Evolutionary conservation across 805 yeast genomes (phyloP).

Genomic region (Kodamaea kakaduensis): DNA sequence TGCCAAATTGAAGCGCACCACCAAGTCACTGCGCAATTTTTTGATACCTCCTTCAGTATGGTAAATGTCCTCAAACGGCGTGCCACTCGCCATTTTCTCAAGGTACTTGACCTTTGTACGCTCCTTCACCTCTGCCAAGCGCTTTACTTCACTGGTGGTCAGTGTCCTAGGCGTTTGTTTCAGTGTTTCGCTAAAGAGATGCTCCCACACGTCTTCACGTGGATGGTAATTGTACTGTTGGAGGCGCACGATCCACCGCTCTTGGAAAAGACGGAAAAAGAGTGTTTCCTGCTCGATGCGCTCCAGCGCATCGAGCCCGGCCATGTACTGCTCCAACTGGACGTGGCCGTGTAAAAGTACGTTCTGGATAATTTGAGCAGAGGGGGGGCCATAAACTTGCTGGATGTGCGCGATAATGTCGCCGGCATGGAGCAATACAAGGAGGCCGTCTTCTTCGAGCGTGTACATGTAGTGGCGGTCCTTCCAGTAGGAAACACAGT

Average conservation of each 20-base stretch:
- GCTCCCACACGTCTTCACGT: conserved; percentile 36
- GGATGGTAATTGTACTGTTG: conserved; percentile 32
- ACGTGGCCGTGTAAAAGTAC: conserved; percentile 68
- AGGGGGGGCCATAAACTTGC: conserved; percentile 37
- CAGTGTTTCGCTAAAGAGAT: conserved; percentile 32
- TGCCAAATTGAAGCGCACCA: conserved; percentile 58
- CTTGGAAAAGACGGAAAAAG: conserved; percentile 26
- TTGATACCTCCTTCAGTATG: conserved; percentile 31
- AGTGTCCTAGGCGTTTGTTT: conserved; percentile 33
- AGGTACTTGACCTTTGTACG: conserved; percentile 39
- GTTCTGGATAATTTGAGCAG: conserved; percentile 65
- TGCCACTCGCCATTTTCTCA: conserved; percentile 31
- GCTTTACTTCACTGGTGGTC: conserved; percentile 37
- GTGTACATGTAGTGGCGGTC: conserved; percentile 50
- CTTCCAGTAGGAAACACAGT: conserved; percentile 66
- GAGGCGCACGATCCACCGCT: conserved; percentile 35
- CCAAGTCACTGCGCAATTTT: conserved; percentile 46
- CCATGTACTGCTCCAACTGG: conserved; percentile 45
- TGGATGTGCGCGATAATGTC: conserved; percentile 59
- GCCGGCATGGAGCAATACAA: conserved; percentile 69
- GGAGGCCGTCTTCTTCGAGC: conserved; percentile 60
- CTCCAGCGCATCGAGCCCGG: conserved; percentile 18
- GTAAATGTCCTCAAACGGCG: conserved; percentile 23
- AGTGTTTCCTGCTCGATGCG: conserved; percentile 21
- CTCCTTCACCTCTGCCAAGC: conserved; percentile 58